Percentiles rank a stretch among this genome's conserved stretches.
phyloP scores from a whole-genome alignment of 345 rosid species.

The Euphorbia lathyris region DNA sequence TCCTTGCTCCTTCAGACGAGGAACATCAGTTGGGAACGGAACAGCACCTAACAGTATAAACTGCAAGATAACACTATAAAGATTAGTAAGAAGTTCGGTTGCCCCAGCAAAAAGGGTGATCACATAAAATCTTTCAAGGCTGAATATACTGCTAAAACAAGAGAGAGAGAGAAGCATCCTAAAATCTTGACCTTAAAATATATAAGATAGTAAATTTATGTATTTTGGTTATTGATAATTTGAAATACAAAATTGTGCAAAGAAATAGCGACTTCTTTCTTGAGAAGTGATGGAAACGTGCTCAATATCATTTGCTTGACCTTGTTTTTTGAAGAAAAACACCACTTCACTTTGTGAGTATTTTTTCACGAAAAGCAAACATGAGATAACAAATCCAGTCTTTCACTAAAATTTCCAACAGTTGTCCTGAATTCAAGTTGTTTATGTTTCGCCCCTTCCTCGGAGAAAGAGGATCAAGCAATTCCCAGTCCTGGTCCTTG shows the following conservation, averaged over 20 bases:
- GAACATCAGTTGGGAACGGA: conserved; percentile 36
- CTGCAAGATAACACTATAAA: conserved; percentile 12
- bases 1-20: conserved; percentile 30
- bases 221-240: too few species aligned
- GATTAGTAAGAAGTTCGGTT: not conserved
- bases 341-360: too few species aligned
- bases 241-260: too few species aligned
- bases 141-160: not conserved
- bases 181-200: not conserved
- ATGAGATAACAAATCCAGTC: not conserved
- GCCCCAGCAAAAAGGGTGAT: not conserved
- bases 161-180: not conserved
- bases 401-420: not conserved
- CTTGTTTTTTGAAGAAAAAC: too few species aligned
- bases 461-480: not conserved
- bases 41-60: conserved; percentile 36
- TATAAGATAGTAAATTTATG: not conserved
- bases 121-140: too few species aligned
- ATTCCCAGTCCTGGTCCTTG: not conserved
- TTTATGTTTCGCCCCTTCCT: not conserved
- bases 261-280: too few species aligned
- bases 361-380: not conserved
- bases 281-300: too few species aligned
- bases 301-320: too few species aligned
- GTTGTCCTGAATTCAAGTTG: not conserved